Evolutionary conservation across 768 basidiomycete species (phyloP).

Genomic region (Sporobolomyces roseus): DNA sequence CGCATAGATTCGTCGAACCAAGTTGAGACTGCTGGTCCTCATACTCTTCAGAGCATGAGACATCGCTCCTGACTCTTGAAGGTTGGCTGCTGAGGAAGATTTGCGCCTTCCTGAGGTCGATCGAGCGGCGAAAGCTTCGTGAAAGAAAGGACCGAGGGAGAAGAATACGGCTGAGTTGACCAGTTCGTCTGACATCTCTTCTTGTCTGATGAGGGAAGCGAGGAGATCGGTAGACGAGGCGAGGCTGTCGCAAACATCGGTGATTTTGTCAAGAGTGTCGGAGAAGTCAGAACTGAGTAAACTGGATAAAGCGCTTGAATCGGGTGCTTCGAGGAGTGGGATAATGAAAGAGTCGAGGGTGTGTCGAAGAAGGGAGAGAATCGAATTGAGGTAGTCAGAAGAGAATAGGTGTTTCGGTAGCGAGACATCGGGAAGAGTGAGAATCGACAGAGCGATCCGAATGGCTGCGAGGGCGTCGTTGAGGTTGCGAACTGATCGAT

Average conservation of each 20-base stretch:
- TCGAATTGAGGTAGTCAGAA: conserved; percentile 80
- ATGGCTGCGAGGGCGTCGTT: conserved; percentile 31
- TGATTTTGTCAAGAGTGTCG: conserved; percentile 36
- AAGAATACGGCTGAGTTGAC: conserved; percentile 91
- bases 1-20: conserved; percentile 86
- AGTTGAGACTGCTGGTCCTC: conserved; percentile 71
- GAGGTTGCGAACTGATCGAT: not conserved
- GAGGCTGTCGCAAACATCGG: conserved; percentile 63
- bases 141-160: conserved; percentile 89
- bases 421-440: conserved; percentile 13
- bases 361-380: conserved; percentile 72
- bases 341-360: conserved; percentile 74
- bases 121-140: conserved; percentile 57
- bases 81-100: conserved; percentile 60
- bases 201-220: conserved; percentile 67
- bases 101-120: conserved; percentile 53
- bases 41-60: conserved; percentile 75
- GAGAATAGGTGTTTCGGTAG: conserved; percentile 68
- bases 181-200: conserved; percentile 80
- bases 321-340: conserved; percentile 71
- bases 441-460: conserved; percentile 29
- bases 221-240: conserved; percentile 70
- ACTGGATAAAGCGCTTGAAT: conserved; percentile 30
- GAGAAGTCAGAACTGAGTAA: conserved; percentile 19
- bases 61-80: conserved; percentile 48